phyloP scores from a whole-genome alignment of 192 early-diverging fungal genomes.

The Lobosporangium transversale region DNA sequence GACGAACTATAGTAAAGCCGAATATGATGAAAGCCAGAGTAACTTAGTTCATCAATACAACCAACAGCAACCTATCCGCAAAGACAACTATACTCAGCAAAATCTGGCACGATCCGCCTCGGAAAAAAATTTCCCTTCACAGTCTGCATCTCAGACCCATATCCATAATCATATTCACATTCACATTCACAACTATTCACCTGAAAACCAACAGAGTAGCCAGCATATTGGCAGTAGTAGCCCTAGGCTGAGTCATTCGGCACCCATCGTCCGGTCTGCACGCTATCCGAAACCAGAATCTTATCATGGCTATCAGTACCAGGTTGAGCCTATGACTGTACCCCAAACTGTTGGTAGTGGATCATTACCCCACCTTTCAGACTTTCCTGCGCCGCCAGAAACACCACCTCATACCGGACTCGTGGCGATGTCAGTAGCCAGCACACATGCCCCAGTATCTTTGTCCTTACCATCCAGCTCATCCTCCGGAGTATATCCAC shows the following conservation, averaged over 20 bases:
- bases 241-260: neutral
- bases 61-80: too few species aligned
- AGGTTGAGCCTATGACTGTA: too few species aligned
- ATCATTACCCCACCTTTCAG: neutral
- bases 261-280: constrained; percentile 5
- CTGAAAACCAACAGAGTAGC: neutral
- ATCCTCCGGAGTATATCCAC: constrained; percentile 9
- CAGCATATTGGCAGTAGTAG: neutral
- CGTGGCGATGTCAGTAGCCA: constrained; percentile 1
- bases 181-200: constrained; percentile 18
- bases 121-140: too few species aligned
- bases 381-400: constrained; percentile 11
- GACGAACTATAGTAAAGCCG: neutral
- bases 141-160: neutral
- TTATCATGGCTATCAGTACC: neutral
- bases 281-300: constrained; percentile 20
- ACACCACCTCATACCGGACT: neutral
- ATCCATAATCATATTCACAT: constrained; percentile 23
- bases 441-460: constrained; percentile 3
- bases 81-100: too few species aligned
- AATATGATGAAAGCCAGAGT: neutral
- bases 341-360: too few species aligned
- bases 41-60: neutral
- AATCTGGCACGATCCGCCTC: too few species aligned
- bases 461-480: neutral